A percentile compares a stretch with the other conserved stretches of the same genome.
Conservation (phyloP, 2,329 filamentous ascomycete genomes). For the Hyphodiscus sp. region DNA sequence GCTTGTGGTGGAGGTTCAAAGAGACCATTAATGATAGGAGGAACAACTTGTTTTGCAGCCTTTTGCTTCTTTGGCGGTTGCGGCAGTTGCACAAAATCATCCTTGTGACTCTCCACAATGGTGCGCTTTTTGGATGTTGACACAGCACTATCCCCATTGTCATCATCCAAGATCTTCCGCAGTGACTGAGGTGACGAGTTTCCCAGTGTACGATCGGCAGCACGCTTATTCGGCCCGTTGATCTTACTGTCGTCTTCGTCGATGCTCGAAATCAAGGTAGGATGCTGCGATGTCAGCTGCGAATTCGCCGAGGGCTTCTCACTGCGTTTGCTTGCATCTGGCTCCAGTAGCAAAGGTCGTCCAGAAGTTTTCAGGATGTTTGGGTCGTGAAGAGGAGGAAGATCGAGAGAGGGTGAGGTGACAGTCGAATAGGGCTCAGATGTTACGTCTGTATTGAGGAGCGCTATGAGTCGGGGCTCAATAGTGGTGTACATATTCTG, state of each 20-base stretch:
- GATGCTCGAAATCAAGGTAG: constrained; percentile 8
- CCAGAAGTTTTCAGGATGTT: constrained; percentile 39
- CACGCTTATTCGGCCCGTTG: constrained; percentile 10
- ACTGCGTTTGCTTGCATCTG: constrained; percentile 34
- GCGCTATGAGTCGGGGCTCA: constrained; percentile 60
- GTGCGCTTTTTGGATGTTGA: constrained; percentile 47
- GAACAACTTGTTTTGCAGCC: constrained; percentile 47
- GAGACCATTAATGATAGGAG: constrained; percentile 59
- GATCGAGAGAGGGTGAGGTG: constrained; percentile 39
- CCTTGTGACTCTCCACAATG: constrained; percentile 42
- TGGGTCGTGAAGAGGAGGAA: constrained; percentile 47
- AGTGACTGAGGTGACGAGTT: constrained; percentile 29
- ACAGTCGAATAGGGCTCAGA: constrained; percentile 22
- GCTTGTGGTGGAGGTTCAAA: constrained; percentile 53
- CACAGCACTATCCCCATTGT: constrained; percentile 21
- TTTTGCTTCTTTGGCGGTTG: constrained; percentile 61
- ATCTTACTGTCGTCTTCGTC: constrained; percentile 28
- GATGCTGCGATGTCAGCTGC: constrained; percentile 15
- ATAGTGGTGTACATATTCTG: constrained; percentile 40
- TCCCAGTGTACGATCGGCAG: constrained; percentile 22
- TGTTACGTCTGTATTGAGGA: constrained; percentile 49
- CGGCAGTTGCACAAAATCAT: constrained; percentile 58
- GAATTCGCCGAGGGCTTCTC: constrained; percentile 14
- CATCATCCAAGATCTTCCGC: constrained; percentile 29
- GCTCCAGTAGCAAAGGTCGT: constrained; percentile 43